Percentiles rank a stretch among this genome's conserved stretches.
phyloP scores from a whole-genome alignment of 352 stramenopile species.

The Phytopythium delawarense region DNA sequence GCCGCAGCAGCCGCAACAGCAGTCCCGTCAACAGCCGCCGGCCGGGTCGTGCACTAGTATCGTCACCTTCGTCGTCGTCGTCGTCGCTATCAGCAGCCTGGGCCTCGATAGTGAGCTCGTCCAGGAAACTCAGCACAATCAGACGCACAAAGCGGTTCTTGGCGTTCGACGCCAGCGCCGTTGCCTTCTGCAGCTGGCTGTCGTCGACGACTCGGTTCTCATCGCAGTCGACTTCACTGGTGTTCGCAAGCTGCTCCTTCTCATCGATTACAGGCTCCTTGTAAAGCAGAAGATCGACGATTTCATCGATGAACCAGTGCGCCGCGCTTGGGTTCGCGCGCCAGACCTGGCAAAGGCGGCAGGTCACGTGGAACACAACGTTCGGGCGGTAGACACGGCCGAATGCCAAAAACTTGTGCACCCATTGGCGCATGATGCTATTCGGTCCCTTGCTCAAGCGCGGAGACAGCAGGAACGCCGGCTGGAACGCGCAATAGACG shows the following conservation, averaged over 20 bases:
- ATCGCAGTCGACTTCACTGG: neutral
- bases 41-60: neutral
- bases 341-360: conserved; percentile 63
- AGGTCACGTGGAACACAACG: conserved; percentile 75
- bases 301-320: conserved; percentile 53
- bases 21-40: conserved; percentile 35
- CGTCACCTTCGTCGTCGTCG: conserved; percentile 1
- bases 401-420: conserved; percentile 46
- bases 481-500: conserved; percentile 69
- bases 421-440: conserved; percentile 54
- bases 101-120: conserved; percentile 39
- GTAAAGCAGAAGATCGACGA: conserved; percentile 68
- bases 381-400: conserved; percentile 61
- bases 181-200: conserved; percentile 10
- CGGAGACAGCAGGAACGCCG: conserved; percentile 39
- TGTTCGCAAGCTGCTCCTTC: conserved; percentile 38
- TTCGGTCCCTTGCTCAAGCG: conserved; percentile 14
- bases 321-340: conserved; percentile 42
- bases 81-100: neutral
- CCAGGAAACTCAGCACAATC: conserved; percentile 59
- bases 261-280: conserved; percentile 73
- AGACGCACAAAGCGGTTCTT: conserved; percentile 73
- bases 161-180: conserved; percentile 21
- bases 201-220: neutral
- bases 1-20: conserved; percentile 32